phyloP scores from a whole-genome alignment of 148 eudicot genomes.

The Cornus florida region DNA sequence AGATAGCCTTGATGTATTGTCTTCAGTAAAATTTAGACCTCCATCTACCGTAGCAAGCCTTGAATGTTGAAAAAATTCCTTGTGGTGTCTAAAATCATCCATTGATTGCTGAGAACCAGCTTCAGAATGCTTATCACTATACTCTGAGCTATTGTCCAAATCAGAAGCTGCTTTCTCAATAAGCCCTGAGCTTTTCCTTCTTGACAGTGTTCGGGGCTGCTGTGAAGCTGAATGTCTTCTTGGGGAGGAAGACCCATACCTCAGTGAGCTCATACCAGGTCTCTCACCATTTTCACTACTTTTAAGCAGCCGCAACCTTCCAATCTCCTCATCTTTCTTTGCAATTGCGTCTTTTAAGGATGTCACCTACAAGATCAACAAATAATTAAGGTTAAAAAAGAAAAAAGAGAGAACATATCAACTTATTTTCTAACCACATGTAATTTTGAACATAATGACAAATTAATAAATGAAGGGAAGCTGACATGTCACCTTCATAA shows the following conservation, averaged over 20 bases:
- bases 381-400: neutral
- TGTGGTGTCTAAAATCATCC: constrained; percentile 56
- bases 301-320: constrained; percentile 43
- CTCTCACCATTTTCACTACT: constrained; percentile 35
- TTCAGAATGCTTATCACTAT: constrained; percentile 75
- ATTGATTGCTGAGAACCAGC: constrained; percentile 68
- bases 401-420: neutral
- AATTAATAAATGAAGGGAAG: neutral
- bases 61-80: constrained; percentile 44
- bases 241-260: constrained; percentile 44
- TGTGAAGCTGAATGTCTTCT: constrained; percentile 51
- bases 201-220: constrained; percentile 27
- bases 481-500: neutral
- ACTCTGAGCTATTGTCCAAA: constrained; percentile 69
- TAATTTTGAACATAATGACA: neutral
- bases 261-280: constrained; percentile 33
- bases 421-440: neutral
- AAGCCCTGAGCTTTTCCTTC: constrained; percentile 28
- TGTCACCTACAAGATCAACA: constrained; percentile 44
- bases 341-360: constrained; percentile 54
- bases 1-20: constrained; percentile 29
- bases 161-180: constrained; percentile 53
- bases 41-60: constrained; percentile 39
- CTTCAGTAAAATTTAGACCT: constrained; percentile 39
- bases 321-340: constrained; percentile 70